A percentile compares a stretch with the other conserved stretches of the same genome.
These are phyloP conservation scores for Phytophthora vignae DNA, from an alignment of 352 stramenopile genomes.

Conservation along the genomic window DNA sequence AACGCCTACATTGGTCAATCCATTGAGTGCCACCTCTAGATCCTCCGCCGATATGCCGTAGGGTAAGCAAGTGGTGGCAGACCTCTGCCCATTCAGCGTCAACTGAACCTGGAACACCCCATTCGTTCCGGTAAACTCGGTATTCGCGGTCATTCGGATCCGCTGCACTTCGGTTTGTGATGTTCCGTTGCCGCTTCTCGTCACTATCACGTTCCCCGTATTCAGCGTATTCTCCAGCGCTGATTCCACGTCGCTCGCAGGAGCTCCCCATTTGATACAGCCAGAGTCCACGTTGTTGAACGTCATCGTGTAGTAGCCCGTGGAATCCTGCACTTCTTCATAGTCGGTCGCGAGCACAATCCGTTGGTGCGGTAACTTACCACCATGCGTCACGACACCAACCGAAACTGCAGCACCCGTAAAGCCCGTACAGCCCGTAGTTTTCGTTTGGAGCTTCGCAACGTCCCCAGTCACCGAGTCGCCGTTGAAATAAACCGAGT, in stretches of 20 bases:
- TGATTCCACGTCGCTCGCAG: slow-evolving; percentile 51
- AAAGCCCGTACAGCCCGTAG: slow-evolving; percentile 39
- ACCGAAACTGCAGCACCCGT: slow-evolving; percentile 39
- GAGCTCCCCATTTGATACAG: slow-evolving; percentile 70
- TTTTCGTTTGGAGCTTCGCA: slow-evolving; percentile 32
- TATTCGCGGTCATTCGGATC: slow-evolving; percentile 72
- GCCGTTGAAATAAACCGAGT: slow-evolving; percentile 94
- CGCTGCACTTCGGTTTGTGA: slow-evolving; percentile 77
- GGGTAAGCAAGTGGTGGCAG: slow-evolving; percentile 64
- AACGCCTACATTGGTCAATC: slow-evolving; percentile 50
- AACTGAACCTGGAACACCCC: slow-evolving; percentile 76
- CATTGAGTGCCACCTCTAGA: slow-evolving; percentile 72
- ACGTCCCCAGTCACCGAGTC: slow-evolving; percentile 86
- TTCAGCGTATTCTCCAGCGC: slow-evolving; percentile 53
- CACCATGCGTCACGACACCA: slow-evolving; percentile 75
- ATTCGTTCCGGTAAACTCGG: slow-evolving; percentile 54
- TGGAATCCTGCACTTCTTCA: slow-evolving; percentile 67
- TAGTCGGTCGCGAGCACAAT: slow-evolving; percentile 86
- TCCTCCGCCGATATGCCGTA: slow-evolving; percentile 73
- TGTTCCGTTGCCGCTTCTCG: slow-evolving; percentile 57
- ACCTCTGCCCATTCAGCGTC: slow-evolving; percentile 56
- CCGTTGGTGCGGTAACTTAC: slow-evolving; percentile 79
- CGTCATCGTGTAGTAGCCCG: slow-evolving; percentile 66
- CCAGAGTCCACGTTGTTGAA: slow-evolving; percentile 37
- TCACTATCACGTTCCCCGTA: slow-evolving; percentile 67